A percentile compares a stretch with the other conserved stretches of the same genome.
Evolutionary conservation across 805 yeast species (phyloP).

Genomic region (Metschnikowia koreensis): DNA sequence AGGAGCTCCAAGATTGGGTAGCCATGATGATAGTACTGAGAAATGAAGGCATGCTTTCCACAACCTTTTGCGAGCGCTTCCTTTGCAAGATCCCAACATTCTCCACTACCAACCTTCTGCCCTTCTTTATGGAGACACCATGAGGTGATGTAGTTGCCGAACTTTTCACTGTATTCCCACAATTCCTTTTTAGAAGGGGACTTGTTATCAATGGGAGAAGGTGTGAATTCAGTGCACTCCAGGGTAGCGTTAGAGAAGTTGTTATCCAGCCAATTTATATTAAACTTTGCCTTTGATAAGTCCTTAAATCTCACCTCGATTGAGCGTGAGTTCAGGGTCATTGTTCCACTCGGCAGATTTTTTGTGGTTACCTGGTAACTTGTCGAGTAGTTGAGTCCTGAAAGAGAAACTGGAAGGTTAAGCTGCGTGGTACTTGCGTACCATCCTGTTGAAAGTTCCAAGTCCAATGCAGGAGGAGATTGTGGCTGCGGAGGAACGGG

Average conservation of each 20-base stretch:
- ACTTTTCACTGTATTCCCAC: conserved; percentile 32
- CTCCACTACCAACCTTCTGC: conserved; percentile 52
- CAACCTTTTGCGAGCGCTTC: conserved; percentile 54
- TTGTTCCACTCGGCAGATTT: conserved; percentile 6
- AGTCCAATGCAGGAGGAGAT: conserved; percentile 37
- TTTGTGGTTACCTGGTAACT: conserved; percentile 16
- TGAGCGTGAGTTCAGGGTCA: conserved; percentile 20
- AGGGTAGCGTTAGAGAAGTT: conserved; percentile 23
- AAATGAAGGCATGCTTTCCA: conserved; percentile 56
- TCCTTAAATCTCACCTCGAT: conserved; percentile 43
- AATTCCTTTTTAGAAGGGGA: conserved; percentile 35
- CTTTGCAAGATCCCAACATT: conserved; percentile 61
- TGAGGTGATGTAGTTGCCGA: conserved; percentile 52
- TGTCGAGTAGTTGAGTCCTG: conserved; percentile 34
- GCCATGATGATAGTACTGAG: conserved; percentile 49
- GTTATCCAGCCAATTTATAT: conserved; percentile 40
- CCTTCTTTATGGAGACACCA: conserved; percentile 54
- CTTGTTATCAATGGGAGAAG: conserved; percentile 41
- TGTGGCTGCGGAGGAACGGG: conserved; percentile 11
- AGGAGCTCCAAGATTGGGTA: conserved; percentile 33
- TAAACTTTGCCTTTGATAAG: conserved; percentile 35
- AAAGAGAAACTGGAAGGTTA: conserved; percentile 38
- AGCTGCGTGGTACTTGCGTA: conserved; percentile 31
- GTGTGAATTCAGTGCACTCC: conserved; percentile 30
- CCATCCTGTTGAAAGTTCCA: conserved; percentile 49